Conservation (phyloP, 768 basidiomycete genomes). For the Lactifluus volemus region DNA sequence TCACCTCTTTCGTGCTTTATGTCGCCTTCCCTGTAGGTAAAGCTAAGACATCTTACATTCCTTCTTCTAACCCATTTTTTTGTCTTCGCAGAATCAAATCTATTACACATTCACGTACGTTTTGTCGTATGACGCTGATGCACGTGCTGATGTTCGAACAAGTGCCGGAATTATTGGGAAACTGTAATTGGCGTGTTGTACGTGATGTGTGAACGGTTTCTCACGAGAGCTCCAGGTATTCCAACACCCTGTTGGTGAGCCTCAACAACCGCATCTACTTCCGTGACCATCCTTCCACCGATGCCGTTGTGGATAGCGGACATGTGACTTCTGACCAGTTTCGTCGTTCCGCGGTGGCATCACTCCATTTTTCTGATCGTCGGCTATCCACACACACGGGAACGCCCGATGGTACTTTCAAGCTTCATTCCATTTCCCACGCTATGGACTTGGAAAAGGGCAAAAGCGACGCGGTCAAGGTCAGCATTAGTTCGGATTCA, state of each 20-base stretch:
- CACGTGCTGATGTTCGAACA: not conserved
- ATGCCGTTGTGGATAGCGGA: not conserved
- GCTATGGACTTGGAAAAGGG: not conserved
- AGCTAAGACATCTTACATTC: not conserved
- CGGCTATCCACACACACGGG: not conserved
- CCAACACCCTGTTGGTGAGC: conserved; percentile 24
- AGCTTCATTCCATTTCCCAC: not conserved
- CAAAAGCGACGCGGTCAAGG: not conserved
- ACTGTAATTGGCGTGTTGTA: conserved; percentile 1
- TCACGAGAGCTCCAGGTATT: conserved; percentile 6
- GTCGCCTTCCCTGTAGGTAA: conserved; percentile 6
- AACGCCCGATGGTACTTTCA: not conserved
- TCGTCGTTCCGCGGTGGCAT: not conserved
- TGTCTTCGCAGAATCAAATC: conserved; percentile 1
- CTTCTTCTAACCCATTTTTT: not conserved
- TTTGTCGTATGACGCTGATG: not conserved
- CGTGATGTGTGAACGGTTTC: not conserved
- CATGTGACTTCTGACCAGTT: not conserved
- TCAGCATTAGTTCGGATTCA: not conserved
- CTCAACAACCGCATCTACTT: conserved; percentile 21
- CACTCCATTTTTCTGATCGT: not conserved
- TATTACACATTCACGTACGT: conserved; percentile 12
- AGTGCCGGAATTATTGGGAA: conserved; percentile 21
- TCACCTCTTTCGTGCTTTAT: conserved; percentile 1
- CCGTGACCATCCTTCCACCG: conserved; percentile 1